Conservation (phyloP, 2,329 filamentous ascomycete genomes). For the Calonectria montana region DNA sequence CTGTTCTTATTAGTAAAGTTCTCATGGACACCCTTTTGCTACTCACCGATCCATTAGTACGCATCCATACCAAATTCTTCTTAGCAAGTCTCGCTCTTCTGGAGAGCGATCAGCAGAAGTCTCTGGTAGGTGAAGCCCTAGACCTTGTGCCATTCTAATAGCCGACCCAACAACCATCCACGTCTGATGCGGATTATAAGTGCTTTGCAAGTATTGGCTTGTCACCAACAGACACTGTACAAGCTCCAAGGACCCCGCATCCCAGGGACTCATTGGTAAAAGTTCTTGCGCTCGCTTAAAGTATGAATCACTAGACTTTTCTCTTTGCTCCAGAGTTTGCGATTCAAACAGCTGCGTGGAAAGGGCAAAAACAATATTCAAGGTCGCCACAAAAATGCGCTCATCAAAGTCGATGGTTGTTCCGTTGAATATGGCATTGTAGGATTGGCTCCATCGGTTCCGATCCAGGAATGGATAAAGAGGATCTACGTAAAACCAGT, state of each 20-base stretch:
- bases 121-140: constrained; percentile 57
- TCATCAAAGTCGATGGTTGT: constrained; percentile 51
- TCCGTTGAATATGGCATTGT: constrained; percentile 54
- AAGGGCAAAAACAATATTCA: constrained; percentile 60
- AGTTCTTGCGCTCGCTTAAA: constrained; percentile 56
- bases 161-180: constrained; percentile 62
- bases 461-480: constrained; percentile 59
- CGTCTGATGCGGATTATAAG: constrained; percentile 58
- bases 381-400: constrained; percentile 54
- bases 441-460: constrained; percentile 50
- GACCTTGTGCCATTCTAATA: constrained; percentile 58
- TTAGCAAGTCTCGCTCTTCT: constrained; percentile 41
- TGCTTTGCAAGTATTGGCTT: constrained; percentile 61
- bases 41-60: constrained; percentile 53
- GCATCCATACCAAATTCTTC: constrained; percentile 52
- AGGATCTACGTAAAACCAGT: constrained; percentile 60
- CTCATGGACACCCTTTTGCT: not conserved
- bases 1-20: constrained; percentile 27
- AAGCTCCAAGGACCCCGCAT: constrained; percentile 54
- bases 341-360: constrained; percentile 57
- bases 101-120: constrained; percentile 43
- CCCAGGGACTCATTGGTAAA: constrained; percentile 55
- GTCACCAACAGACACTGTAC: constrained; percentile 61
- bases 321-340: constrained; percentile 51
- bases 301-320: constrained; percentile 53